Conservation (phyloP, 768 basidiomycete species). For the Pisolithus orientalis region DNA sequence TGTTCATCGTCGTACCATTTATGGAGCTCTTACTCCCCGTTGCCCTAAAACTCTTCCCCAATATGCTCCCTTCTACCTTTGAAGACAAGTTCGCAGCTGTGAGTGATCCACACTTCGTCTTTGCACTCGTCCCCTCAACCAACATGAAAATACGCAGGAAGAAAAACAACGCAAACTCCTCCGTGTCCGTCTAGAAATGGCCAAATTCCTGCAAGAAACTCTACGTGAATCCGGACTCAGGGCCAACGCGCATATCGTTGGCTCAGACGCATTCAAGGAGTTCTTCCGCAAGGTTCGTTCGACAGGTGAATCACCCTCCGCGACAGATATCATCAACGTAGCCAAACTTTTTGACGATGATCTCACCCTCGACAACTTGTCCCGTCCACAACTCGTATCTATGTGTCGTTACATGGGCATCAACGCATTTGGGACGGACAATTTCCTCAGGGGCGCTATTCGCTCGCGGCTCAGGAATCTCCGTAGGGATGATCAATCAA, state of each 20-base stretch:
- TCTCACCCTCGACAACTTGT: slow-evolving; percentile 94
- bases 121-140: not conserved
- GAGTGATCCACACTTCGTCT: slow-evolving; percentile 13
- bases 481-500: slow-evolving; percentile 89
- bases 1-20: slow-evolving; percentile 94
- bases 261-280: slow-evolving; percentile 94
- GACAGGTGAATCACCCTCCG: slow-evolving; percentile 90
- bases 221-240: slow-evolving; percentile 90
- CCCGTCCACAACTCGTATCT: slow-evolving; percentile 94
- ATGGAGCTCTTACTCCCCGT: slow-evolving; percentile 97
- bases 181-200: slow-evolving; percentile 94
- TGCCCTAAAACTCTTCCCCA: slow-evolving; percentile 94
- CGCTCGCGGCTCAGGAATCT: slow-evolving; percentile 76
- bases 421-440: slow-evolving; percentile 98
- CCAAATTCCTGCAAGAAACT: slow-evolving; percentile 98
- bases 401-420: slow-evolving; percentile 98
- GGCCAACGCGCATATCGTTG: slow-evolving; percentile 88
- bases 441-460: slow-evolving; percentile 91
- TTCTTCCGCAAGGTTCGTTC: slow-evolving; percentile 98
- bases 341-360: slow-evolving; percentile 98
- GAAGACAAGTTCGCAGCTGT: slow-evolving; percentile 96
- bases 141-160: slow-evolving; percentile 46
- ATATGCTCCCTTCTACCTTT: slow-evolving; percentile 97
- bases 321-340: slow-evolving; percentile 85
- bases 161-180: slow-evolving; percentile 96